These are phyloP conservation scores for Medicago lupulina DNA, from an alignment of 306 rosid genomes.

Conservation along the genomic window DNA sequence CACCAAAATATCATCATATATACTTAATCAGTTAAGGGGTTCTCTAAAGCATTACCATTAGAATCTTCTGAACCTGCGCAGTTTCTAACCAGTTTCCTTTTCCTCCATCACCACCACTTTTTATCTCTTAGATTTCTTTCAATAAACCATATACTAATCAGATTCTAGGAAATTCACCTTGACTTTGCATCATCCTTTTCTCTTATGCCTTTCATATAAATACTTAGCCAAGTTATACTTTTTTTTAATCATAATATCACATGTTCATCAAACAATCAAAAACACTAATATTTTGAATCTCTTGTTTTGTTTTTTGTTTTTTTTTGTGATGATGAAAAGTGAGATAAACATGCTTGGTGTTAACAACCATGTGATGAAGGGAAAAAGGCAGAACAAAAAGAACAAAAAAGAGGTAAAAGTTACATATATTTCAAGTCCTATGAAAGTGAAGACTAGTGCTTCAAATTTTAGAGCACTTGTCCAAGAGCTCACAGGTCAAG, in stretches of 20 bases:
- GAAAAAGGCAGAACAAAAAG: slow-evolving; percentile 45
- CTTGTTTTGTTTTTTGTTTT: background rate
- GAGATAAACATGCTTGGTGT: slow-evolving; percentile 44
- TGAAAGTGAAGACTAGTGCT: slow-evolving; percentile 82
- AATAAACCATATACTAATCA: background rate
- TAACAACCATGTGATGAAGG: slow-evolving; percentile 32
- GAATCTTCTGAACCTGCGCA: slow-evolving; percentile 4
- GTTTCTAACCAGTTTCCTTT: slow-evolving; percentile 38
- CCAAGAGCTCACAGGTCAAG: slow-evolving; percentile 79
- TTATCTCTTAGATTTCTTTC: background rate
- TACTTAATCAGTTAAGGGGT: background rate
- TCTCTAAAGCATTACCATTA: background rate
- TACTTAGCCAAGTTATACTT: background rate
- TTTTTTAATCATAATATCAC: background rate
- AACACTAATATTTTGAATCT: background rate
- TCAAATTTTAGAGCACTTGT: slow-evolving; percentile 80
- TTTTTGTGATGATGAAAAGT: slow-evolving; percentile 8
- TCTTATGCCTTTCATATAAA: slow-evolving; percentile 30
- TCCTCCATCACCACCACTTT: slow-evolving; percentile 35
- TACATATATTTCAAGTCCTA: slow-evolving; percentile 80
- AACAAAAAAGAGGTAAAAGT: slow-evolving; percentile 60
- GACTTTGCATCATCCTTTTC: slow-evolving; percentile 25
- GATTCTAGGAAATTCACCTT: slow-evolving; percentile 41
- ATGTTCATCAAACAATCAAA: background rate
- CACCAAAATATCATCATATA: background rate